A percentile compares a stretch with the other conserved stretches of the same genome.
phyloP scores from a whole-genome alignment of 768 basidiomycete species.

The Boletus vermiculosoides region DNA sequence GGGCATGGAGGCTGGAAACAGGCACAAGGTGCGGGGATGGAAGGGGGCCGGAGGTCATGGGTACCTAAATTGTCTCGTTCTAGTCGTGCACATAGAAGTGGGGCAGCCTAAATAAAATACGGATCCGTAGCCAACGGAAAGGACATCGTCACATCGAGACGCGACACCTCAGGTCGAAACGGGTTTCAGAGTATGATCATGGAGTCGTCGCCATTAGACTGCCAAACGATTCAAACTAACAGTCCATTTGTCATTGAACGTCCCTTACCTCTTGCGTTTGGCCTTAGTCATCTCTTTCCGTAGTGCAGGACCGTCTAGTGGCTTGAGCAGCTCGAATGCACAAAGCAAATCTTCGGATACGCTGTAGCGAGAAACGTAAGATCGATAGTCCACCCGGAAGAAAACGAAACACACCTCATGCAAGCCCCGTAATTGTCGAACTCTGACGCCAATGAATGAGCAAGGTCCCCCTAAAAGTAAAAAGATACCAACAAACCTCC shows the following conservation, averaged over 20 bases:
- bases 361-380: constrained; percentile 38
- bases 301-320: constrained; percentile 88
- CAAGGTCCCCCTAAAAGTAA: constrained; percentile 4
- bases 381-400: constrained; percentile 2
- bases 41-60: constrained; percentile 23
- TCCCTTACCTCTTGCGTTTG: constrained; percentile 86
- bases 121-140: constrained; percentile 13
- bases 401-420: constrained; percentile 64
- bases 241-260: not conserved
- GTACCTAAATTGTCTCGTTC: constrained; percentile 29
- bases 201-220: constrained; percentile 37
- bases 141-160: constrained; percentile 6
- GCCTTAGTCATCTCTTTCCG: constrained; percentile 99
- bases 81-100: constrained; percentile 23
- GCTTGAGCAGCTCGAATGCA: constrained; percentile 96
- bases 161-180: constrained; percentile 3
- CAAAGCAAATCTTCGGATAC: constrained; percentile 97
- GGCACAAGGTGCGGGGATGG: constrained; percentile 22
- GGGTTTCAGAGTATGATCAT: constrained; percentile 12
- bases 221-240: constrained; percentile 2
- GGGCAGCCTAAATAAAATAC: constrained; percentile 22
- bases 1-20: constrained; percentile 19
- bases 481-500: constrained; percentile 64
- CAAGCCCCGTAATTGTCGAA: constrained; percentile 95
- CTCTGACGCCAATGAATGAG: constrained; percentile 46